phyloP scores from a whole-genome alignment of 2,329 filamentous ascomycete genomes.

The Fusarium tuaranense region DNA sequence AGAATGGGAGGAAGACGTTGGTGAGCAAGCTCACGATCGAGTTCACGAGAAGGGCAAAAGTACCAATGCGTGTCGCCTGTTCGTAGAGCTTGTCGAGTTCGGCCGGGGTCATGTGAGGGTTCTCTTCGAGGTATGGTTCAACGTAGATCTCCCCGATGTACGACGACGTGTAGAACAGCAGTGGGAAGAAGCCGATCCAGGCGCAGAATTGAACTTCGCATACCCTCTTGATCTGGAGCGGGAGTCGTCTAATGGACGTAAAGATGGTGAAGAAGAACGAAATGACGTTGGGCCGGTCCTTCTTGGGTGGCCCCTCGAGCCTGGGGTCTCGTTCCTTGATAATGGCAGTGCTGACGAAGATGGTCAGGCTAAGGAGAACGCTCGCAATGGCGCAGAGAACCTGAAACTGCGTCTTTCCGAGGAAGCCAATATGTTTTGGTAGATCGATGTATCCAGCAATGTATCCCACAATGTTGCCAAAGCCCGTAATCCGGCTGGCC shows the following conservation, averaged over 20 bases:
- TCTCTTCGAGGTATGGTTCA: conserved; percentile 80
- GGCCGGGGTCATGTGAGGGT: conserved; percentile 80
- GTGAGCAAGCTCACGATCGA: conserved; percentile 85
- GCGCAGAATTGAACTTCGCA: conserved; percentile 87
- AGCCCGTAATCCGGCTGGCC: conserved; percentile 86
- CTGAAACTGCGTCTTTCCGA: conserved; percentile 93
- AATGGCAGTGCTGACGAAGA: conserved; percentile 75
- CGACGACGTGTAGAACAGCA: conserved; percentile 94
- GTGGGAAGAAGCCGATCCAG: conserved; percentile 96
- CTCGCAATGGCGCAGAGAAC: conserved; percentile 89
- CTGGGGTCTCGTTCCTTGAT: conserved; percentile 86
- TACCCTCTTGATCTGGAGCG: conserved; percentile 84
- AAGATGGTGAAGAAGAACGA: conserved; percentile 85
- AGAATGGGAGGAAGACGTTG: conserved; percentile 86
- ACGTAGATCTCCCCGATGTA: conserved; percentile 95
- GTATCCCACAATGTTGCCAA: conserved; percentile 93
- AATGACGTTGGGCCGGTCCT: conserved; percentile 73
- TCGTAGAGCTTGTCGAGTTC: conserved; percentile 87
- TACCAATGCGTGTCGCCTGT: conserved; percentile 85
- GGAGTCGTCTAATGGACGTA: conserved; percentile 80
- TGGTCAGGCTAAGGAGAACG: conserved; percentile 75
- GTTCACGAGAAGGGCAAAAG: conserved; percentile 89
- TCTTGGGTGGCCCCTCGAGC: conserved; percentile 71
- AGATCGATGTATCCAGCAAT: conserved; percentile 87
- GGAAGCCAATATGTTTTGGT: conserved; percentile 78